Evolutionary conservation across 208 protist species (phyloP), one percentile per base, ranked within the genome.

Genomic region (Phytomonas francai): DNA sequence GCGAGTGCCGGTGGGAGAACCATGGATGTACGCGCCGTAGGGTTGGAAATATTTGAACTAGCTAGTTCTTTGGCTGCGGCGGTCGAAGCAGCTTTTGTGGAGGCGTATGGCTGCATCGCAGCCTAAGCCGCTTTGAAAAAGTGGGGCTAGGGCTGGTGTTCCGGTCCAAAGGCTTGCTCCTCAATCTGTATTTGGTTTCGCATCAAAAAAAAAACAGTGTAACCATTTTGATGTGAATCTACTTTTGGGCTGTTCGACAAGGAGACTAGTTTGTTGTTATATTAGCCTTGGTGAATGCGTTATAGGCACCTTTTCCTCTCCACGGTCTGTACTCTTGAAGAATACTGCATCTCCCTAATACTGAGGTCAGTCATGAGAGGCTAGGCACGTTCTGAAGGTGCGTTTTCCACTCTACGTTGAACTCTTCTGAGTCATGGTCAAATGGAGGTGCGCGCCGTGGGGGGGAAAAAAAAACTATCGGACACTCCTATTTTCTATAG

Each of bases 11-110:
- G 72, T 9, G 76, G 78, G 42, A 79, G 81, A 57, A 62, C 70
- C 34, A 81, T 82, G 61, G 83, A 96, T 70, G 81, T 89, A 54
- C 85, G 88, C 19, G 81, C 74, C 1, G 78, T 92, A 29, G 83
- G 85, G 4, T 63, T 94, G 34, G 75, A 87, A 64, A 68, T 89
- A 60, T 83, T 92, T 59, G 78, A 83, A 51, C 56, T 92, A 1
- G 79, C 88, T 0, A 72, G 79, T 11, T 61, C 76, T 31, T 70
- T 96, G 31, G 72, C 76, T 4, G 70, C 45, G 27, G 70, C 80
- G 22, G 67, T 90, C 29, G 72, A 76, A 45, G 77, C 74, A 14
- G 66, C 76, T 12, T 95, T 92, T 72, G 78, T 79, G 22, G 80
- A 80, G 64, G 81, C 78, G 7, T 95, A 91, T 66, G 85, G 87